phyloP scores from a whole-genome alignment of 148 eudicot genomes.

The Amaranthus cruentus region DNA sequence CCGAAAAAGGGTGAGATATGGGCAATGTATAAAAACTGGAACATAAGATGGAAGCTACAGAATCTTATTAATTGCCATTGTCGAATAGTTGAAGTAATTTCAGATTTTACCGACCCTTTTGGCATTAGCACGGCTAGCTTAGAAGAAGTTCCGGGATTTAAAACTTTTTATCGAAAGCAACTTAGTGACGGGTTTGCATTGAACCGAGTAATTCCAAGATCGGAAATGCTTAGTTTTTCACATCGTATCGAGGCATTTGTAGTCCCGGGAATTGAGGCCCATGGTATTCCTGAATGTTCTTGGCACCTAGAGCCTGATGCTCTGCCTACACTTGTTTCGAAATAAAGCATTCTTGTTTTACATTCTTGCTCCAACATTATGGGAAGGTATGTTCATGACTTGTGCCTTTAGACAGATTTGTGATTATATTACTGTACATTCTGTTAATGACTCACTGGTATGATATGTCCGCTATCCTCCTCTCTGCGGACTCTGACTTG shows the following conservation, averaged over 20 bases:
- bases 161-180: constrained; percentile 45
- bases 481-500: too few species aligned
- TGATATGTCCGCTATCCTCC: not conserved
- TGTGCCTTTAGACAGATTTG: not conserved
- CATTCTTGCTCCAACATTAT: not conserved
- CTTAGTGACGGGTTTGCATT: constrained; percentile 42
- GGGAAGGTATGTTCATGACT: not conserved
- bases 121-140: constrained; percentile 21
- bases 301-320: constrained; percentile 71
- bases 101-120: constrained; percentile 22
- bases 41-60: constrained; percentile 25
- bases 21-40: constrained; percentile 58
- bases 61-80: constrained; percentile 11
- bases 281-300: constrained; percentile 51
- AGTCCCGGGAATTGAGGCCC: constrained; percentile 43
- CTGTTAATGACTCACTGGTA: not conserved
- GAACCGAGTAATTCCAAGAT: constrained; percentile 32
- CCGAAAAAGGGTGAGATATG: constrained; percentile 58
- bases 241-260: constrained; percentile 50
- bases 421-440: not conserved
- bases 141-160: constrained; percentile 30
- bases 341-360: not conserved
- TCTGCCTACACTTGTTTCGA: constrained; percentile 36
- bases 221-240: constrained; percentile 47
- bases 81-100: constrained; percentile 29